Evolutionary conservation across 306 rosid genomes (phyloP).

Genomic region (Vigna trinervia): DNA sequence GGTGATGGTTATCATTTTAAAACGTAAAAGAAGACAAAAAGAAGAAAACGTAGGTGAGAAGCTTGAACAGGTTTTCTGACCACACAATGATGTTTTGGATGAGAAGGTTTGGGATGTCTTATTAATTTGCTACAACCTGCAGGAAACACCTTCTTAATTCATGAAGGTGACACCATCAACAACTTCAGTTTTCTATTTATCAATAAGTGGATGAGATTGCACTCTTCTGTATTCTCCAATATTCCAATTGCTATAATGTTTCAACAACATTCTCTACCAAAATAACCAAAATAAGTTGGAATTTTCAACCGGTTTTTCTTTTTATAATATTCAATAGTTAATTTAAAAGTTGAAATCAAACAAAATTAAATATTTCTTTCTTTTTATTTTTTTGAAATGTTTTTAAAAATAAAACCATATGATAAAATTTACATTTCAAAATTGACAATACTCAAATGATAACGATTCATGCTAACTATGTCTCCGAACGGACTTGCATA

Average conservation of each 20-base stretch:
- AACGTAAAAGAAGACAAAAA: neutral
- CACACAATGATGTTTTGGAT: constrained; percentile 30
- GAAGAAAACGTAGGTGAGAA: neutral
- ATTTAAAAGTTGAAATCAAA: no score
- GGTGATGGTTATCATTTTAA: no score
- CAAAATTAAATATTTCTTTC: no score
- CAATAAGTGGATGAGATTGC: constrained; percentile 49
- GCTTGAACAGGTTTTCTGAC: constrained; percentile 32
- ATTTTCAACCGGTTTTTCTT: no score
- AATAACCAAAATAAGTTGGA: no score
- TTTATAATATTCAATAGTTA: no score
- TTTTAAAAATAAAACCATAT: no score
- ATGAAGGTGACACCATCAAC: constrained; percentile 45
- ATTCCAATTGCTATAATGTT: constrained; percentile 42
- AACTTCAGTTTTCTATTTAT: constrained; percentile 30
- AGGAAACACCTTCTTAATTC: constrained; percentile 34
- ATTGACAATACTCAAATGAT: no score
- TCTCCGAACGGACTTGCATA: no score
- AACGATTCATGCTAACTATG: no score
- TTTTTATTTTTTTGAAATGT: no score
- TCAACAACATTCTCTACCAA: constrained; percentile 25
- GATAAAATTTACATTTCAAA: no score
- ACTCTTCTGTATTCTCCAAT: constrained; percentile 2
- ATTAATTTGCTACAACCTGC: constrained; percentile 12
- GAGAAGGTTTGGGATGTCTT: neutral